Evolutionary conservation across 2,329 filamentous ascomycete species (phyloP), one percentile per base, ranked within the genome.

Genomic region (Penicillium sp.): DNA sequence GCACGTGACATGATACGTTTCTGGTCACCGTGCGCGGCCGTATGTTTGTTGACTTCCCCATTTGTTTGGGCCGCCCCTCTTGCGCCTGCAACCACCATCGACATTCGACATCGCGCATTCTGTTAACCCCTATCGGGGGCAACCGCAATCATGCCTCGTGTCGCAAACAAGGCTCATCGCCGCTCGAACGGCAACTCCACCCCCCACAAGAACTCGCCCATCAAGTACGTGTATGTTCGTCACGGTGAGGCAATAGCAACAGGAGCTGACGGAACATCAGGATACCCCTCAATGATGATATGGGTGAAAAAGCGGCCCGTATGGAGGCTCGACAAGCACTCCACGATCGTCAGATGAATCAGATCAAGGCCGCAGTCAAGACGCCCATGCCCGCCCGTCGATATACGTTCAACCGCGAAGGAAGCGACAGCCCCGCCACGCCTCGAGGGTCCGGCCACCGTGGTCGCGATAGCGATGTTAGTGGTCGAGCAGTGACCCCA

Each of bases 271-370:
- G 33, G 26, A 57, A 14, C 6, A 23, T 41, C 39, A 94, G 88
- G 64, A 94, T 98, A 45, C 90, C 93, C 23, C 80, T 98, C 48
- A 97, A 97, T 72, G 93, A 98, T 72, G 93, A 98, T 75, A 83
- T 81, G 45, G 81, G 84, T 56, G 93, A 98, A 71, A 95, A 94
- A 68, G 90, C 89, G 33, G 84, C 84, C 56, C 85, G 93, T 34
- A 75, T 91, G 59, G 86, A 93, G 61, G 89, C 87, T 47, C 84
- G 93, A 59, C 87, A 94, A 70, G 88, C 87, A 21, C 80, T 87
- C 19, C 86, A 96, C 64, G 87, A 94, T 64, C 84, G 84, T 54
- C 90, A 96, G 64, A 87, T 94, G 76, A 93, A 93, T 69, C 83
- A 94, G 63, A 84, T 97, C 56, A 88, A 89, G 65, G 84, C 86